Conservation (phyloP, 805 yeast species). For the Lipomyces sp. region DNA sequence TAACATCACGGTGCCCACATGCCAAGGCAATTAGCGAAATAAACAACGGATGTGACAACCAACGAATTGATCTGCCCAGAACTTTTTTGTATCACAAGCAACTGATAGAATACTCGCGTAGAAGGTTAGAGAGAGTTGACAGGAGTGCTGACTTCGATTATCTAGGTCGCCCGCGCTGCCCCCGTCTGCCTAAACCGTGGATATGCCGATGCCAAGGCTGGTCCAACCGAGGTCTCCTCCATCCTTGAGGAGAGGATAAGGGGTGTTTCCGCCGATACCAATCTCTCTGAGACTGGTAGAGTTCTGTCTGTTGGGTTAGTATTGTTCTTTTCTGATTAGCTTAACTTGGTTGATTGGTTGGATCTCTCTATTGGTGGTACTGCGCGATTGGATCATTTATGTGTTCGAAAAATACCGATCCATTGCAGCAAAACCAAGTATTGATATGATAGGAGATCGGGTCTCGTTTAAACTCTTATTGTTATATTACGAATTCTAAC, state of each 20-base stretch:
- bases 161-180: slow-evolving; percentile 26
- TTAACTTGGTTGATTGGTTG: not conserved
- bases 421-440: not conserved
- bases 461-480: not conserved
- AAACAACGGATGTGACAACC: not conserved
- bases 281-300: slow-evolving; percentile 99
- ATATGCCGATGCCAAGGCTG: slow-evolving; percentile 92
- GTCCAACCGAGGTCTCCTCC: slow-evolving; percentile 99
- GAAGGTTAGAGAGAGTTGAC: too few relatives aligned
- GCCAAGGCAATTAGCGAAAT: not conserved
- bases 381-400: not conserved
- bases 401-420: not conserved
- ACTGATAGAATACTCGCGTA: not conserved
- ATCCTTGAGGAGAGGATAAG: slow-evolving; percentile 99
- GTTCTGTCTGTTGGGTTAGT: slow-evolving; percentile 95
- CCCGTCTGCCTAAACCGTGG: slow-evolving; percentile 63
- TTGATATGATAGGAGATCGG: too few relatives aligned
- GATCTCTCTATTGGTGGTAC: not conserved
- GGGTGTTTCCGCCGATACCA: slow-evolving; percentile 97
- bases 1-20: not conserved
- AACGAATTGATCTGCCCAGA: not conserved
- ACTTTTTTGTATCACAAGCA: slow-evolving; percentile 1
- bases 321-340: slow-evolving; percentile 13
- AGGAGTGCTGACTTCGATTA: not conserved
- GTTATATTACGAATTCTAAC: slow-evolving; percentile 22